Evolutionary conservation across 2,329 filamentous ascomycete genomes (phyloP).

Genomic region (Diplodia scrobiculata): DNA sequence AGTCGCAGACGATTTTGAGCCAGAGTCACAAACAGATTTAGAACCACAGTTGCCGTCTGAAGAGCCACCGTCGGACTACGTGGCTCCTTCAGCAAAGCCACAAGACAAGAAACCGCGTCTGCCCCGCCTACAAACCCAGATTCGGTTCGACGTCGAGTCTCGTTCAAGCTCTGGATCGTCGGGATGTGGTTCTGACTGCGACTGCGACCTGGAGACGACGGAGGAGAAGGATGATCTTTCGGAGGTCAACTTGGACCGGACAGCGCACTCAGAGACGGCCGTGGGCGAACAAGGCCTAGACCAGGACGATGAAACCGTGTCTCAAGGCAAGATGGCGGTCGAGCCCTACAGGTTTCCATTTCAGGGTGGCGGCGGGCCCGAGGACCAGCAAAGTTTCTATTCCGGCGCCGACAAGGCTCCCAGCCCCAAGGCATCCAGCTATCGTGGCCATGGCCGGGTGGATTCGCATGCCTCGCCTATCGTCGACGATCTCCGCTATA

Average conservation of each 20-base stretch:
- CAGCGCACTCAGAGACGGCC: neutral
- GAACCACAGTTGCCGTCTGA: neutral
- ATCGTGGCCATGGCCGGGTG: neutral
- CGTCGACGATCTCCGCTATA: neutral
- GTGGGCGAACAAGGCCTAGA: too few relatives aligned
- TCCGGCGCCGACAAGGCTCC: neutral
- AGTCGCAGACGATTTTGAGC: neutral
- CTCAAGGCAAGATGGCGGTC: neutral
- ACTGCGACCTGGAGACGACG: neutral
- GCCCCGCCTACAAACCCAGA: neutral
- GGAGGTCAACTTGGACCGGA: neutral
- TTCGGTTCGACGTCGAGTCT: neutral
- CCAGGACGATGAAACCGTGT: neutral
- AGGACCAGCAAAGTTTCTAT: conserved; percentile 14
- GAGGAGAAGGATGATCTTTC: neutral
- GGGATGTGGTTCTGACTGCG: neutral
- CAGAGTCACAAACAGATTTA: neutral
- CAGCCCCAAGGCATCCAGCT: conserved; percentile 8
- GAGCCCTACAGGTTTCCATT: conserved; percentile 13
- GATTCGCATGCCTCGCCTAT: neutral
- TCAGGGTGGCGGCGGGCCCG: neutral
- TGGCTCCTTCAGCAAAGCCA: neutral
- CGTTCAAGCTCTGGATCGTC: neutral
- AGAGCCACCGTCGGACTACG: neutral
- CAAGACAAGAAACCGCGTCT: neutral